phyloP scores from a whole-genome alignment of 208 protist species.

The Tritrichomonas foetus region DNA sequence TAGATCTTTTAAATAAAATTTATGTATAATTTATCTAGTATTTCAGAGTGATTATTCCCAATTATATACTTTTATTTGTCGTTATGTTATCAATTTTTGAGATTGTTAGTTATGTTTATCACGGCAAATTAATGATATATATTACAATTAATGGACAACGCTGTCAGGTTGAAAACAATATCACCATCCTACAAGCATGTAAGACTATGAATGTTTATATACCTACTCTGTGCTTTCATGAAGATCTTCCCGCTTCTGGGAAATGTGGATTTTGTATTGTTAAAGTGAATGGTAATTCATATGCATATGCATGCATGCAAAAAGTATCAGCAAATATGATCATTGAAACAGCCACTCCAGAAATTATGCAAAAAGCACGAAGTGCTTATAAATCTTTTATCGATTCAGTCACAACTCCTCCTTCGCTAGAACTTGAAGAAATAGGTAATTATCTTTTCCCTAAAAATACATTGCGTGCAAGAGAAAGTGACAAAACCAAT shows the following conservation, averaged over 20 bases:
- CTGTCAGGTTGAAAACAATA: no score
- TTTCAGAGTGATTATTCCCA: no score
- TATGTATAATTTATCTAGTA: no score
- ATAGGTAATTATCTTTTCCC: slow-evolving; percentile 53
- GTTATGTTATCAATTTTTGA: no score
- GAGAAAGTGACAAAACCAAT: slow-evolving; percentile 35
- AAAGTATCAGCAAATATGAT: background rate
- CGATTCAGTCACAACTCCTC: background rate
- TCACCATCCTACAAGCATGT: background rate
- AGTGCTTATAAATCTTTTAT: background rate
- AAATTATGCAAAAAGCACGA: background rate
- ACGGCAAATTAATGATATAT: no score
- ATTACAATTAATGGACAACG: no score
- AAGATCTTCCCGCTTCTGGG: background rate
- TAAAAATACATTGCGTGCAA: slow-evolving; percentile 34
- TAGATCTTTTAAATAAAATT: no score
- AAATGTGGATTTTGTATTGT: slow-evolving; percentile 19
- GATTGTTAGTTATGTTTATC: no score
- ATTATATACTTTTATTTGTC: no score
- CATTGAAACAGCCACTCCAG: background rate
- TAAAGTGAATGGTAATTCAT: background rate
- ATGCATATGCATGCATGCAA: background rate
- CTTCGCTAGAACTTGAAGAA: slow-evolving; percentile 43
- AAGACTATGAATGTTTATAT: background rate
- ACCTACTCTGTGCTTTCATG: background rate